Evolutionary conservation across 305 asterid species (phyloP), one percentile per base, ranked within the genome.

Genomic region (Solanum hybrid): DNA sequence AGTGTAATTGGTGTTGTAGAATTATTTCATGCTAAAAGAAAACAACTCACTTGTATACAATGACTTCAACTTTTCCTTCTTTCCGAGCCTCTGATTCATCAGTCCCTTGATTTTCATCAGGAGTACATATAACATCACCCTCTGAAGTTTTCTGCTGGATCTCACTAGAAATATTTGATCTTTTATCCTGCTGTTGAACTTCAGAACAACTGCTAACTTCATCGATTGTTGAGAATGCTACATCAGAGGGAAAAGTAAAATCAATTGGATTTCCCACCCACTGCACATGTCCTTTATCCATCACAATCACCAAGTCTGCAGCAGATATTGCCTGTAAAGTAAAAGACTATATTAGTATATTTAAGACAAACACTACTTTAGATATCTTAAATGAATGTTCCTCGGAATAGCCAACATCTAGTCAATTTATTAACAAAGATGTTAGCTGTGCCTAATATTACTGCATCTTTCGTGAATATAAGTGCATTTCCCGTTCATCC

Each of bases 31-130:
- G 31, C 31, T 84, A 46, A 51, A 46, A 27, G 36, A 84, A 24
- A 76, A 79, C 88, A 75, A 89, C 99, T 93, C 93, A 97, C 99
- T 94, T 96, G 95, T 96, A 96, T 24, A 96, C 98, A 84, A 89
- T 90, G 32, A 92, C 90, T 90, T 96, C 99, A 73, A 97, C 99
- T 90, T 94, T 96, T 89, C 99, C 99, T 86, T 96, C 98, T 91
- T 97, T 96, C 90, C 99, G 94, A 51, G 88, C 42, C 94, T 97
- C 99, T 79, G 88, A 94, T 91, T 95, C 98, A 81, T 92, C 73
- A 34, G 91, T 89, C 79, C 91, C 96, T 78, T 92, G 93, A 85
- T 91, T 92, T 90, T 90, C 97, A 51, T 73, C 93, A 14, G 93
- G 89, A 90, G 89, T 89, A 87, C 92, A 87, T 86, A 90, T 56